Base-by-base conservation (phyloP, 164 flowering plant species). In the Tetracentron sinense region DNA sequence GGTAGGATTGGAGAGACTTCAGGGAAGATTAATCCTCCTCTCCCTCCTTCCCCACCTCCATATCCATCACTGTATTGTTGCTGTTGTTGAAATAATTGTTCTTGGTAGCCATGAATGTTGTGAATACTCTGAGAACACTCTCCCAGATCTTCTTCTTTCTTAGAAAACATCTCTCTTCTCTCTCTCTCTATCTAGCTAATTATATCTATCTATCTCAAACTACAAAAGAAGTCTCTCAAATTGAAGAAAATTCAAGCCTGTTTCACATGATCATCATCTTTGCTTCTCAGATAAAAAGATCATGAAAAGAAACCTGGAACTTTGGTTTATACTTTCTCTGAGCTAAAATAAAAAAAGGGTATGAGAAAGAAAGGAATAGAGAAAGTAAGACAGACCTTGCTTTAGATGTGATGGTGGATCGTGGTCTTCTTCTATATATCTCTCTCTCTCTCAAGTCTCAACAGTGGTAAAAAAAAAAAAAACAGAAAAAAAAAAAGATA, bases 1-100 rank as follows among this genome's bases (percentile, higher is more conserved):
- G 90, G 89, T 4, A 77, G 55, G 63, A 81, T 63, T 35, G 83
- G 77, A 25, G 87, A 66, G 17, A 62, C 73, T 38, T 83, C 83
- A 25, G 92, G 88, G 51, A 73, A 69, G 25, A 78, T 65, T 58
- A 77, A 62, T 11, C 76, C 77, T 42, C 77, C 72, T 17, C 68
- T 65, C 20, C 65, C 69, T 25, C 69, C 78, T 30, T 73, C 57
- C 14, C 56, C 65, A 19, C 22, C 71, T 26, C 66, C 69, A 54
- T 27, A 65, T 4, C 44, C 54, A 50, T 69, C 60, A 51, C 29
- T 74, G 53, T 53, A 63, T 47, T 74, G 81, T 17, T 72, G 75
- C 35, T 71, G 76, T 44, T 72, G 83, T 30, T 77, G 74, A 69
- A 76, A 47, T 14, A 72, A 61, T 62, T 81, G 78, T 21, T 81